A percentile compares a stretch with the other conserved stretches of the same genome.
These are phyloP conservation scores for Penicillium sp. DNA, from an alignment of 2,329 filamentous ascomycete species.

Conservation along the genomic window DNA sequence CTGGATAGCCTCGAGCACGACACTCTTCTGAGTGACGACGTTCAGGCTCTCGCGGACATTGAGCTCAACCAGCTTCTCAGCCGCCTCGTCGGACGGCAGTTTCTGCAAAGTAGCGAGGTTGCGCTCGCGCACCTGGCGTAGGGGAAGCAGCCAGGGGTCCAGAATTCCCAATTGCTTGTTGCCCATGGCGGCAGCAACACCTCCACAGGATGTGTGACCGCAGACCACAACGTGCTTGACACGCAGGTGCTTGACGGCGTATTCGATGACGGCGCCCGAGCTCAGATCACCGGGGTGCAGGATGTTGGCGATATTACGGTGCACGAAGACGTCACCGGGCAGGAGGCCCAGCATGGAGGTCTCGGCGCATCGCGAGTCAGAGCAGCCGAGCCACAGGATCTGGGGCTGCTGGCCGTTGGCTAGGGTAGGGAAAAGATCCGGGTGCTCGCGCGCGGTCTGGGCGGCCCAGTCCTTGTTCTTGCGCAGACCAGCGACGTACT, in stretches of 20 bases:
- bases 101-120: slow-evolving; percentile 54
- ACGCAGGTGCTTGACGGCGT: slow-evolving; percentile 71
- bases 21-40: slow-evolving; percentile 67
- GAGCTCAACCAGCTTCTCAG: slow-evolving; percentile 69
- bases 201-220: slow-evolving; percentile 64
- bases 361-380: slow-evolving; percentile 82
- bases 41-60: slow-evolving; percentile 72
- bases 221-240: slow-evolving; percentile 65
- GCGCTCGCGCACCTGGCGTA: slow-evolving; percentile 57
- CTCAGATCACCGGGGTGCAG: slow-evolving; percentile 74
- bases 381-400: slow-evolving; percentile 81
- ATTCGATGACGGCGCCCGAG: slow-evolving; percentile 75
- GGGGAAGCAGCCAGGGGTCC: slow-evolving; percentile 63
- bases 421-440: slow-evolving; percentile 69
- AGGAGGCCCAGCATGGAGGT: slow-evolving; percentile 76
- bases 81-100: slow-evolving; percentile 52
- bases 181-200: slow-evolving; percentile 57
- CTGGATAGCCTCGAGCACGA: slow-evolving; percentile 69
- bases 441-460: slow-evolving; percentile 65
- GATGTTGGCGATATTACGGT: slow-evolving; percentile 89
- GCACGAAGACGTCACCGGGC: slow-evolving; percentile 83
- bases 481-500: slow-evolving; percentile 64
- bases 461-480: slow-evolving; percentile 72
- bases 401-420: slow-evolving; percentile 65
- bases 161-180: slow-evolving; percentile 61